Percentiles rank a stretch among this genome's conserved stretches.
These are phyloP conservation scores for Aspergillus proliferans DNA, from an alignment of 2,329 filamentous ascomycete genomes.

Conservation along the genomic window DNA sequence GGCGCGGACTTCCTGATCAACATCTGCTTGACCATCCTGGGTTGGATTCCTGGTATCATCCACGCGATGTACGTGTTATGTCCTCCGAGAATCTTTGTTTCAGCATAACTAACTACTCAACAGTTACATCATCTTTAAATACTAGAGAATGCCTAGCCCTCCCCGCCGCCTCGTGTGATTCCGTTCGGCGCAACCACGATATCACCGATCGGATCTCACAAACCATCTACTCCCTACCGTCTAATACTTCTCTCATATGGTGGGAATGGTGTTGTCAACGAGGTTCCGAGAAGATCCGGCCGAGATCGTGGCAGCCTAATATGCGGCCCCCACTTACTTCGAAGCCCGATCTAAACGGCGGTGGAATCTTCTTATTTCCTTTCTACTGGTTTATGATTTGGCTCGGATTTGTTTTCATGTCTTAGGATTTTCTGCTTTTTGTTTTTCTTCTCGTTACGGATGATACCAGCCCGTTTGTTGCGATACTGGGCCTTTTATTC, in stretches of 20 bases:
- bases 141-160: constrained; percentile 47
- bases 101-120: constrained; percentile 7
- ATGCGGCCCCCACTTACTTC: constrained; percentile 18
- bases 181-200: constrained; percentile 3
- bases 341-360: not conserved
- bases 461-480: constrained; percentile 34
- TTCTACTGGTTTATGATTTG: constrained; percentile 10
- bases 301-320: constrained; percentile 15
- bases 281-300: constrained; percentile 26
- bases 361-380: not conserved
- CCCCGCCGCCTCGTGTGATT: not conserved
- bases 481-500: constrained; percentile 23
- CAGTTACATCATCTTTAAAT: constrained; percentile 83
- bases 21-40: constrained; percentile 76
- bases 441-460: constrained; percentile 19
- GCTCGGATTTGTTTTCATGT: constrained; percentile 9
- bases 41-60: constrained; percentile 77
- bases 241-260: not conserved
- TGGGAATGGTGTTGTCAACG: constrained; percentile 10
- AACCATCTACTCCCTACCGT: not conserved
- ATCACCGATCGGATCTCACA: constrained; percentile 1
- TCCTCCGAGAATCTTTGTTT: not conserved
- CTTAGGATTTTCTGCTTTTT: constrained; percentile 11
- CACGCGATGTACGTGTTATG: constrained; percentile 67
- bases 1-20: constrained; percentile 85